Evolutionary conservation across 495 filamentous ascomycete species (phyloP).

Genomic region (Penicillium simplicissimum): DNA sequence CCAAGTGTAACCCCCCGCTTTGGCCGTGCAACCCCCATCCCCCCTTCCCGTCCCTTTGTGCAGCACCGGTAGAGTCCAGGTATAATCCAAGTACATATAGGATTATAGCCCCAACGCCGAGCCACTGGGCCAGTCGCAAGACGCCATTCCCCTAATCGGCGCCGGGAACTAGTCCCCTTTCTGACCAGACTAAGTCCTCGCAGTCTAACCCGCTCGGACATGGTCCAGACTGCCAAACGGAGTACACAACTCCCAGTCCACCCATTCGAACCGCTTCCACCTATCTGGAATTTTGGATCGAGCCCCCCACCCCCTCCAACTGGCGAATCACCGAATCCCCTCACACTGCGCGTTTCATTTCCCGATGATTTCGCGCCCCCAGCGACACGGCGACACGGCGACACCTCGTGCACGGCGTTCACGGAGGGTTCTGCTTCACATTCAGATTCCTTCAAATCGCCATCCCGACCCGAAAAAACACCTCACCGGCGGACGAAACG

Average conservation of each 20-base stretch:
- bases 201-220: not conserved
- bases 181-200: not conserved
- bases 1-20: constrained; percentile 14
- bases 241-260: constrained; percentile 1
- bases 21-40: constrained; percentile 12
- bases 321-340: constrained; percentile 1
- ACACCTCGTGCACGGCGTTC: not conserved
- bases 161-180: constrained; percentile 13
- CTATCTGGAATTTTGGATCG: not conserved
- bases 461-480: not conserved
- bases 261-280: too few relatives aligned
- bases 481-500: constrained; percentile 3
- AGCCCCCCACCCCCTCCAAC: not conserved
- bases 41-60: not conserved
- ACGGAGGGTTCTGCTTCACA: not conserved
- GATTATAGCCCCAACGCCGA: not conserved
- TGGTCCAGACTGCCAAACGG: not conserved
- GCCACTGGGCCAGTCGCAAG: not conserved
- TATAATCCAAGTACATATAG: not conserved
- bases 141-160: not conserved
- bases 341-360: constrained; percentile 3
- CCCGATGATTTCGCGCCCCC: constrained; percentile 5
- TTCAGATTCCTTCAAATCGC: not conserved
- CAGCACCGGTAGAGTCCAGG: not conserved
- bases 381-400: not conserved